Conservation (phyloP, 2,329 filamentous ascomycete species). For the Botrytis aclada region DNA sequence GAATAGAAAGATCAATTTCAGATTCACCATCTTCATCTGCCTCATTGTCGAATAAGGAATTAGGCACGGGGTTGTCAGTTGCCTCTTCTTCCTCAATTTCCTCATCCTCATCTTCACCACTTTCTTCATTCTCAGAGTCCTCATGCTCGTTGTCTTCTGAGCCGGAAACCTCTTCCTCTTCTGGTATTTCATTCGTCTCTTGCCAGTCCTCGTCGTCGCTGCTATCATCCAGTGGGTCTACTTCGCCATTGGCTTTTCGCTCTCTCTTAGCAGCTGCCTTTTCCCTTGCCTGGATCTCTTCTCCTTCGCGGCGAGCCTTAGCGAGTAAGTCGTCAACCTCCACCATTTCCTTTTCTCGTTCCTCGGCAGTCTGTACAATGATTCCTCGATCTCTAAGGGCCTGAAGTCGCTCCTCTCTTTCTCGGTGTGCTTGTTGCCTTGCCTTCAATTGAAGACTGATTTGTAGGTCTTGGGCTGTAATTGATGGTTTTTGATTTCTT, state of each 20-base stretch:
- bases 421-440: constrained; percentile 73
- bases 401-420: constrained; percentile 74
- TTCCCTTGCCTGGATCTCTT: constrained; percentile 75
- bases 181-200: constrained; percentile 44
- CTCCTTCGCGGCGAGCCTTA: constrained; percentile 75
- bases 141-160: constrained; percentile 42
- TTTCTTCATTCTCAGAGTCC: constrained; percentile 40
- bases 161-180: constrained; percentile 41
- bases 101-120: constrained; percentile 19
- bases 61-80: constrained; percentile 37
- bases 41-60: constrained; percentile 36
- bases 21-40: constrained; percentile 41
- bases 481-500: constrained; percentile 49
- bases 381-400: constrained; percentile 77
- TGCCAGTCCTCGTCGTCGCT: constrained; percentile 56
- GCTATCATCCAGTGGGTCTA: constrained; percentile 46
- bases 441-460: constrained; percentile 66
- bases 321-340: constrained; percentile 86
- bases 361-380: constrained; percentile 78
- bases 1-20: constrained; percentile 36
- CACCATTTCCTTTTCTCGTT: constrained; percentile 76
- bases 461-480: constrained; percentile 70
- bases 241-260: constrained; percentile 45
- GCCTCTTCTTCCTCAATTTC: constrained; percentile 47
- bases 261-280: constrained; percentile 68